phyloP scores from a whole-genome alignment of 2,329 filamentous ascomycete genomes.

The Fusarium xyrophilum region DNA sequence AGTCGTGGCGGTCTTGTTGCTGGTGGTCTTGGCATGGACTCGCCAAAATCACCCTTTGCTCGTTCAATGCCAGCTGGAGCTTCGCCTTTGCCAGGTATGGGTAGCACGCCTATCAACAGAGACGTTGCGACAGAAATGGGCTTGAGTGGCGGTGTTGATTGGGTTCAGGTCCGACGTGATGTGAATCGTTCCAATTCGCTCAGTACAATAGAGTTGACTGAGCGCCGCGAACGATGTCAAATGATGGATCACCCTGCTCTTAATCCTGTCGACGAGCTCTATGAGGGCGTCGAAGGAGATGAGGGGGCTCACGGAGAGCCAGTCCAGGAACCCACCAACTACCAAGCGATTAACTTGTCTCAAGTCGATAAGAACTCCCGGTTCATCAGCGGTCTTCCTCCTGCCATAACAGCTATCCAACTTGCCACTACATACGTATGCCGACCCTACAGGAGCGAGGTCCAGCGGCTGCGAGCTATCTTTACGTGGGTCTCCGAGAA shows the following conservation, averaged over 20 bases:
- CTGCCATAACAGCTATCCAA: conserved; percentile 79
- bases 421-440: conserved; percentile 93
- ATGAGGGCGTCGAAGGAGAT: conserved; percentile 85
- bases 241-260: conserved; percentile 93
- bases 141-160: conserved; percentile 71
- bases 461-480: conserved; percentile 90
- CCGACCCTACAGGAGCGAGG: conserved; percentile 90
- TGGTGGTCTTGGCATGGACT: conserved; percentile 51
- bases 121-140: conserved; percentile 75
- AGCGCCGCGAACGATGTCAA: conserved; percentile 86
- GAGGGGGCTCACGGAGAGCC: conserved; percentile 86
- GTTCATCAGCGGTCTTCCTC: conserved; percentile 83
- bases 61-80: conserved; percentile 51
- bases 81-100: conserved; percentile 53
- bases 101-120: conserved; percentile 48
- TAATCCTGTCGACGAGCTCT: conserved; percentile 87
- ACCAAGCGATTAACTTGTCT: conserved; percentile 76
- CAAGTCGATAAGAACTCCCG: conserved; percentile 96
- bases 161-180: conserved; percentile 97
- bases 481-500: conserved; percentile 98
- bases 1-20: conserved; percentile 84
- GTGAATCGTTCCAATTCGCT: conserved; percentile 94
- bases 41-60: conserved; percentile 52
- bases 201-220: conserved; percentile 84
- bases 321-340: conserved; percentile 83